These are phyloP conservation scores for Corymbia citriodora DNA, from an alignment of 441 rosid species.

Conservation along the genomic window DNA sequence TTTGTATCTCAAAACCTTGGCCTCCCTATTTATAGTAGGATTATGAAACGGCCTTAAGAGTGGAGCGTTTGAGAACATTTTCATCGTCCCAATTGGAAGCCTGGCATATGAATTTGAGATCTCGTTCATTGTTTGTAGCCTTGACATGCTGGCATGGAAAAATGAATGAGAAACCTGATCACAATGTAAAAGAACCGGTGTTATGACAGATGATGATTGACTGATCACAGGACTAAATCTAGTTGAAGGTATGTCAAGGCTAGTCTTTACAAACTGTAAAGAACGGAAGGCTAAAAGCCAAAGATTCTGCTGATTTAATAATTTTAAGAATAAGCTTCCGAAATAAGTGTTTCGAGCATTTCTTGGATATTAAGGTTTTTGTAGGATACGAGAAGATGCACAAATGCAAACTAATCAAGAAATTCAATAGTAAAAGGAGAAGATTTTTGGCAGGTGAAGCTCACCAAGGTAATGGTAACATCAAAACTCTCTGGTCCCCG, in stretches of 20 bases:
- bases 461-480: background rate
- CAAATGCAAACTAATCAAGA: background rate
- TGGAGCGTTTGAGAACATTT: background rate
- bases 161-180: background rate
- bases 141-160: background rate
- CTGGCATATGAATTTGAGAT: background rate
- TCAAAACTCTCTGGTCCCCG: background rate
- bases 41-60: background rate
- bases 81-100: background rate
- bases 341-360: background rate
- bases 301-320: background rate
- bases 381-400: background rate
- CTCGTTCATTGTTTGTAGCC: background rate
- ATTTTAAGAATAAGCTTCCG: background rate
- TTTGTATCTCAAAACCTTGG: conserved; percentile 2
- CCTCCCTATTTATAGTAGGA: background rate
- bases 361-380: background rate
- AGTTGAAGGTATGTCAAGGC: background rate
- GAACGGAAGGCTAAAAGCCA: background rate
- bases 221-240: background rate
- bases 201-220: background rate
- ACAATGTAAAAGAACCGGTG: background rate
- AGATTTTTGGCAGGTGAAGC: background rate
- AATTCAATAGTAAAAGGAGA: background rate
- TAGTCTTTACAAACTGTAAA: background rate